Evolutionary conservation across 306 rosid species (phyloP), one percentile per base, ranked within the genome.

Genomic region (Castanopsis chinensis): DNA sequence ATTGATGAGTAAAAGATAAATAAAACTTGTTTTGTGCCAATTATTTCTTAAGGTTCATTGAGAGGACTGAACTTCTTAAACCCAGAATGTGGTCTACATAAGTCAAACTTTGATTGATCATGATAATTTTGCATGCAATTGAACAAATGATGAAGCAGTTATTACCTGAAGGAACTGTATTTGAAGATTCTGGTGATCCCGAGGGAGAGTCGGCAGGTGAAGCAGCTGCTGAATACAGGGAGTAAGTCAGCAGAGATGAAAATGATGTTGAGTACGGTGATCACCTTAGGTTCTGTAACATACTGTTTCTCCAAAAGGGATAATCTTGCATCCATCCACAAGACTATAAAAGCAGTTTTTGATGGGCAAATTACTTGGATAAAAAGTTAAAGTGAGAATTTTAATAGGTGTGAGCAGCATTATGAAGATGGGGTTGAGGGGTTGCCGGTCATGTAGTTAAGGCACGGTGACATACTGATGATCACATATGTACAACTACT

Each of bases 141-240:
- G 43, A 37, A 6, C 43, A 6, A 37, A 37, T 0, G 43, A 37
- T 37, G 43, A 37, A 37, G 9, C 43, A 37, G 43, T 37, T 37
- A 45, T 70, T 87, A 88, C 95, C 95, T 85, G 93, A 84, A 74
- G 87, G 87, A 80, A 80, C 83, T 45, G 57, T 60, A 75, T 23
- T 78, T 82, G 59, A 83, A 72, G 98, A 80, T 4, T 80, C 89
- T 0, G 87, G 75, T 72, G 97, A 33, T 84, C 89, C 97, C 54
- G 88, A 71, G 15, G 97, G 96, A 49, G 96, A 77, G 69, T 65
- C 74, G 17, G 92, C 81, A n/a, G 97, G 96, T 49, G 98, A 65
- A 84, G 82, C 87, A 77, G 83, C 94, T 80, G 43, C 2, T 37
- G 43, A 37, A 37, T 37, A 35, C 70, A 83, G 75, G 75, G 25